These are phyloP conservation scores for Primulina tabacum DNA, from an alignment of 257 asterid species.

Conservation along the genomic window DNA sequence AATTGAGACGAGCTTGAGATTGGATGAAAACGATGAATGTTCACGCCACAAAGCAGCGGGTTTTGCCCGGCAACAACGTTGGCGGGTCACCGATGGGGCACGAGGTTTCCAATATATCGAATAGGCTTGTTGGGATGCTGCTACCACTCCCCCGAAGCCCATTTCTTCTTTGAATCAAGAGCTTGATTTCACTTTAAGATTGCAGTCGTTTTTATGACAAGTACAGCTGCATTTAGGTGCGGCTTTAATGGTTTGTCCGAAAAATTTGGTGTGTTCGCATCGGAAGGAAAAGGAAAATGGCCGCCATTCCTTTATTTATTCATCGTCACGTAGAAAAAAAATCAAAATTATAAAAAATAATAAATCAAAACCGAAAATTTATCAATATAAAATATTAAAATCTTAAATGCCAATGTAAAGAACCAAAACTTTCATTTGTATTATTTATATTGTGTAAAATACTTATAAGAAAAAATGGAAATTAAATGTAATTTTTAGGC, in stretches of 20 bases:
- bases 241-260: not conserved
- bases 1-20: constrained; percentile 21
- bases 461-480: too few species aligned
- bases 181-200: not conserved
- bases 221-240: not conserved
- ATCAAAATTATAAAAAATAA: too few species aligned
- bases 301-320: too few species aligned
- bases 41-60: constrained; percentile 15
- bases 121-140: constrained; percentile 27
- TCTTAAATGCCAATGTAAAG: too few species aligned
- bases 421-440: too few species aligned
- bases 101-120: constrained; percentile 22
- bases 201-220: not conserved
- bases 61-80: constrained; percentile 8
- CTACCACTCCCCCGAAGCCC: constrained; percentile 37
- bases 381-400: too few species aligned
- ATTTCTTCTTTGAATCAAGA: constrained; percentile 12
- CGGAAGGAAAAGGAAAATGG: not conserved
- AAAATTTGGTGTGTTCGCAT: not conserved
- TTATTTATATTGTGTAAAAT: too few species aligned
- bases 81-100: constrained; percentile 12
- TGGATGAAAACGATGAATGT: constrained; percentile 19
- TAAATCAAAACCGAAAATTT: too few species aligned
- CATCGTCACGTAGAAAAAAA: too few species aligned
- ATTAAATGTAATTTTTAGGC: too few species aligned